Percentiles rank a stretch among this genome's conserved stretches.
Evolutionary conservation across 2,329 filamentous ascomycete species (phyloP).

Genomic region (Aspergillus sp.): DNA sequence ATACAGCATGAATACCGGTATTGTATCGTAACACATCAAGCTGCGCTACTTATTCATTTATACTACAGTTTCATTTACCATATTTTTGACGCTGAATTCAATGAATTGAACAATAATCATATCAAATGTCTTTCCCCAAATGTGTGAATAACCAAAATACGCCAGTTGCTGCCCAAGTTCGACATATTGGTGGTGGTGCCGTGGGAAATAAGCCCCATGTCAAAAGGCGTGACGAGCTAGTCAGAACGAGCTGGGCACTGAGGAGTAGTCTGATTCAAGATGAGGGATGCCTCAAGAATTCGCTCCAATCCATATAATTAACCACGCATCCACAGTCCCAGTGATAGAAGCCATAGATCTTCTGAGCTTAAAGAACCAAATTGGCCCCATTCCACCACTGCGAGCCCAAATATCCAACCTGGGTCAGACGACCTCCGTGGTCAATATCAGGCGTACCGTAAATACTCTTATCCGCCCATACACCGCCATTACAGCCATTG

Average conservation of each 20-base stretch:
- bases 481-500: neutral
- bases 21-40: neutral
- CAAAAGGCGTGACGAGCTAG: conserved; percentile 1
- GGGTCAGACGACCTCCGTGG: neutral
- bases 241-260: too few relatives aligned
- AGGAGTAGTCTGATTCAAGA: too few relatives aligned
- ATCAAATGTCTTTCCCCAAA: neutral
- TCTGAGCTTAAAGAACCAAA: neutral
- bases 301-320: neutral
- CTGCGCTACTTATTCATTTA: neutral
- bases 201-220: neutral
- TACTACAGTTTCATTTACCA: neutral
- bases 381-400: neutral
- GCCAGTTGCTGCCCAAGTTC: neutral
- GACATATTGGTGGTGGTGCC: neutral
- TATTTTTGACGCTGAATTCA: neutral
- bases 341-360: neutral
- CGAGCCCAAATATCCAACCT: neutral
- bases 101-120: neutral
- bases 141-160: neutral
- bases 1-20: neutral
- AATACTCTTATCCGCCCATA: neutral
- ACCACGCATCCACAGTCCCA: neutral
- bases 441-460: neutral
- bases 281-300: neutral